Base-by-base conservation (phyloP, 78 protist genomes). In the Monosiga brevicollis region DNA sequence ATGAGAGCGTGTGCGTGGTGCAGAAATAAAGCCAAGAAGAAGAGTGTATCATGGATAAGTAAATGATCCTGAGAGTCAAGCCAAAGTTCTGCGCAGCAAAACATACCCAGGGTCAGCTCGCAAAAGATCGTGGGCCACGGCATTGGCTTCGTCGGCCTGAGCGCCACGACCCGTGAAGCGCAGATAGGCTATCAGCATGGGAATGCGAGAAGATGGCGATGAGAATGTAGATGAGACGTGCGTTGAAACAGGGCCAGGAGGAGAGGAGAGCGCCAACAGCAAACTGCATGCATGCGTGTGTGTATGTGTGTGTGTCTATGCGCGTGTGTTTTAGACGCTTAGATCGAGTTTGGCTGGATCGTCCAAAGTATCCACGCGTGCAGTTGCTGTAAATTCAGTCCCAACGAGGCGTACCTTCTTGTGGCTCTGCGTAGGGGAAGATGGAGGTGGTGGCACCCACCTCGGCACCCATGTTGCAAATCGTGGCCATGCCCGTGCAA, bases 381-480 rank as follows among this genome's bases (percentile, higher is more conserved):
- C n/a, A n/a, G n/a, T n/a, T n/a, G n/a, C n/a, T n/a, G n/a, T n/a
- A n/a, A n/a, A n/a, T n/a, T n/a, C n/a, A n/a, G n/a, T n/a, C n/a
- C n/a, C n/a, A n/a, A n/a, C n/a, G 90, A 77, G 39, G 73, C 55
- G 77, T 9, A 24, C 25, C 15, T 23, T 42, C 36, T 1, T 26
- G 26, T 54, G 79, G 42, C 79, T 24, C 2, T 49, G 81, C 91
- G 92, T 83, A 93, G 39, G 96, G 97, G 94, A 95, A 93, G n/a
- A 95, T 29, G 0, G 97, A 95, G 37, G 94, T 89, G 74, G 97
- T 95, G 36, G 97, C 97, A 9, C 80, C 42, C 23, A 76, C 38
- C 77, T 95, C 97, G 79, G 97, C 97, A 42, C 97, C 97, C 97
- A 95, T 95, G 90, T 95, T 95, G 91, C 96, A 92, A 85, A 95